Base-by-base conservation (phyloP, 768 basidiomycete species). In the Mycena venus region DNA sequence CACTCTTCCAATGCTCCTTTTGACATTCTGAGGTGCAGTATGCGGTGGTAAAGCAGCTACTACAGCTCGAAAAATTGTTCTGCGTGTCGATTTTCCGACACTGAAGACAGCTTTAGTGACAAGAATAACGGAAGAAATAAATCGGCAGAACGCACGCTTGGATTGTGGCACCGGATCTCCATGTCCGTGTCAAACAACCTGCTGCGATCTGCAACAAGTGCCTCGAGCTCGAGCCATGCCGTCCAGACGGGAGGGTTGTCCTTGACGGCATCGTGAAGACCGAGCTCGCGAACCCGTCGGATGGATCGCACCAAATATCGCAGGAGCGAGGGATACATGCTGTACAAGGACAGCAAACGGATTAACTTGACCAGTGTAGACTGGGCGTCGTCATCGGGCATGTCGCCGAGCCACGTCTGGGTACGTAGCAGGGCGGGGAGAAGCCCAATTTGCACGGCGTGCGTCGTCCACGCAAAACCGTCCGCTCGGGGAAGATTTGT, bases 381-480 rank as follows among this genome's bases (percentile, higher is more conserved):
- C 58, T 69, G 62, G 1, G 59, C 72, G 1, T 62, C 64, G 42
- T 70, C 75, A 40, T 73, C 69, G 0, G 75, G 75, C 63, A 73
- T 51, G 38, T 77, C 75, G 12, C 25, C 65, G 40, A 74, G 42
- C 75, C 75, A 77, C 40, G 65, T 25, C 38, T 70, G 68, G 11
- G 75, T 27, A 27, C 75, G 75, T 3, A 77, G 72, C 53, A 74
- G 19, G 0, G 75, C 72, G 32, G 68, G 72, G 29, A 77, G 31
- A 27, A 77, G 69, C 23, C 75, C 75, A 44, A 71, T 68, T 12
- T 77, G 75, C 38, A 71, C 69, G 12, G 75, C 62, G 51, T 77
- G 72, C 17, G 69, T 77, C 40, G 65, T 74, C 75, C 75, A 77
- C 0, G 75, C 68, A 34, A 66, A 77, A 1, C 75, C 75, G 65